Base-by-base conservation (phyloP, 495 filamentous ascomycete genomes). In the Penicillium steckii region DNA sequence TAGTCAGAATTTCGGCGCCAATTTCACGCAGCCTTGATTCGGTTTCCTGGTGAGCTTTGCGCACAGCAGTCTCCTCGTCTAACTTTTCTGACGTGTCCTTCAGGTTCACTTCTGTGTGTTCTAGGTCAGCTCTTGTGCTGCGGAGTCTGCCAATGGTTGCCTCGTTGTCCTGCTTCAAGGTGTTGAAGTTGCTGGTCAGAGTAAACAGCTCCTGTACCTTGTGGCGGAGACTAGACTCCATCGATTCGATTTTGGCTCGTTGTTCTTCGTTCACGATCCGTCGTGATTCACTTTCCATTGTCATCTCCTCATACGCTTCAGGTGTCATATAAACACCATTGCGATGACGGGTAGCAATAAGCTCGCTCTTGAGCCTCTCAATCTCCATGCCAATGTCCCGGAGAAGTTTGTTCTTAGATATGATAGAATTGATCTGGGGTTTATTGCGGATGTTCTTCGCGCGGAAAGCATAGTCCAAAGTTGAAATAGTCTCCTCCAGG, bases 361-460 rank as follows among this genome's bases (percentile, higher is more conserved):
- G 80, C 60, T 97, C 95, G 46, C 86, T 88, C 73, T 95, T 95
- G 35, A 98, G 79, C 61, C 87, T 91, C 68, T 98, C 89, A 48
- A 97, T 96, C 59, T 97, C 95, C n/a, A 79, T 69, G 0, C 95
- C 92, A 53, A 95, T 95, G 46, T 98, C 95, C 23, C 81, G 81
- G 1, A 98, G 80, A 17, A 97, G 70, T 3, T 90, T 95, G 67
- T 93, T 93, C 68, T 97, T 98, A 15, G 88, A 90, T 47, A 96
- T 81, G 60, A 88, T 81, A 25, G 89, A 87, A 67, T 97, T 97
- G 59, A 95, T 81, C 62, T 98, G 94, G 4, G 94, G 94, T 66
- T 97, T 96, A 67, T 98, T 98, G 18, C 90, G 87, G 55, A 98
- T 98, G 60, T 97, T 96, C 74, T 98, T 98, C 3, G 95, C 94